Evolutionary conservation across 2,329 filamentous ascomycete genomes (phyloP), one percentile per base, ranked within the genome.

Genomic region (Metarhizium anisopliae): DNA sequence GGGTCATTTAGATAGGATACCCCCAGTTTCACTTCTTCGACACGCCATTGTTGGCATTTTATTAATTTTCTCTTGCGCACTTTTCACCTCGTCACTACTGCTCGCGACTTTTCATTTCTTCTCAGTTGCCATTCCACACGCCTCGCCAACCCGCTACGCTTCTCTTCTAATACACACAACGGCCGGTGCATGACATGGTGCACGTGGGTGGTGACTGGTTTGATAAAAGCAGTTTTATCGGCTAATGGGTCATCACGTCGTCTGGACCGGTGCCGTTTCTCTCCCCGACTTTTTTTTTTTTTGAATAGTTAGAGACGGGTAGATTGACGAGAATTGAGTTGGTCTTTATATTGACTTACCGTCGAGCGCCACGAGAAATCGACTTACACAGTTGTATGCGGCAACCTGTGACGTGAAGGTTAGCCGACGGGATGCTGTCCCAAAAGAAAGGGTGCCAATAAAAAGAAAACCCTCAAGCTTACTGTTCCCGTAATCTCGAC

Each of bases 321-420:
- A 54, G 42, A 51, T 42, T 25, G 43, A 29, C 20, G n/a, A 10
- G 43, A 50, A 57, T 32, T 5, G 36, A 55, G 20, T 36, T 51
- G 52, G n/a, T 25, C 42, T 55, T 35, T 35, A 7, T 35, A 7
- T 57, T 47, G 51, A 73, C 81, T 70, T 72, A 85, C 83, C 88
- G 72, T 95, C 86, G 55, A 95, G 70, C 14, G 90, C 90, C 20
- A 95, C 89, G 61, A 95, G 70, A 63, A 95, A 92, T 35, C 90
- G 80, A 68, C 87, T 91, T 16, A 95, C 89, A 66, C 88, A 92
- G 68, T 95, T 95, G 68, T 95, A 95, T 55, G 82, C 84, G 13
- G 87, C 88, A 61, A 82, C 69, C 78, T 80, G 51, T 30, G 14
- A 6, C 32, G 25, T 43, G 16, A 51, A 32, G 0, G 8, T 35